Evolutionary conservation across 352 stramenopile genomes (phyloP).

Genomic region (Phytophthora melonis): DNA sequence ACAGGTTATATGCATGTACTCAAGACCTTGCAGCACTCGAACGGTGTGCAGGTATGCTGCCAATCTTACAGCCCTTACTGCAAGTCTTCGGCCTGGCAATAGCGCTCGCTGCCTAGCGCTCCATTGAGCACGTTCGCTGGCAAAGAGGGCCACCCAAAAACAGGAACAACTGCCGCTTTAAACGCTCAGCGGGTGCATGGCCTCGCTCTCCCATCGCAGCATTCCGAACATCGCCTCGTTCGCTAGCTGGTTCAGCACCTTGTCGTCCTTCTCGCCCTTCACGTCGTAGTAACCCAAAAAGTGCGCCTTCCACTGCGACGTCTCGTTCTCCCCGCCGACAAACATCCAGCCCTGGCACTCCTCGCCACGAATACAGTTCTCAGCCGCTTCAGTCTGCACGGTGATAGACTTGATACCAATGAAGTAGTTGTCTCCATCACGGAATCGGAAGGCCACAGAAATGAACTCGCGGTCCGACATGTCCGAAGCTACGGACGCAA

Average conservation of each 20-base stretch:
- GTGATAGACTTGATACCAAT: conserved; percentile 2
- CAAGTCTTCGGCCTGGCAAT: conserved; percentile 5
- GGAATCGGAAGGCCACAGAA: background rate
- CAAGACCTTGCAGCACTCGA: conserved; percentile 19
- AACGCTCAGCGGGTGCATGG: conserved; percentile 40
- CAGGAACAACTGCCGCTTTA: background rate
- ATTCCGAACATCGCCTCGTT: background rate
- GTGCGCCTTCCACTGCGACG: background rate
- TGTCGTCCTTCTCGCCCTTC: background rate
- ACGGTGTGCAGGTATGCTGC: background rate
- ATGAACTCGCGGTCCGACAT: background rate
- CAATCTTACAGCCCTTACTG: background rate
- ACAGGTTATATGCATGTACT: conserved; percentile 30
- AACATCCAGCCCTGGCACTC: conserved; percentile 1
- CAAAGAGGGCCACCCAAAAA: conserved; percentile 9
- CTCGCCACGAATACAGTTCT: background rate
- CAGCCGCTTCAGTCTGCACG: background rate
- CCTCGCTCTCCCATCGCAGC: background rate
- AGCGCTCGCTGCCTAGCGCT: conserved; percentile 10
- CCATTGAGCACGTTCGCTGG: background rate
- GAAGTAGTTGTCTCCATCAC: conserved; percentile 2
- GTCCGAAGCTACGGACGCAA: background rate
- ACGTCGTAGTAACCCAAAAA: background rate
- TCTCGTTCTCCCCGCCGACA: conserved; percentile 1
- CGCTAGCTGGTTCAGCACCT: background rate